Evolutionary conservation across 306 rosid genomes (phyloP), one percentile per base, ranked within the genome.

Genomic region (Dalbergia cultrata): DNA sequence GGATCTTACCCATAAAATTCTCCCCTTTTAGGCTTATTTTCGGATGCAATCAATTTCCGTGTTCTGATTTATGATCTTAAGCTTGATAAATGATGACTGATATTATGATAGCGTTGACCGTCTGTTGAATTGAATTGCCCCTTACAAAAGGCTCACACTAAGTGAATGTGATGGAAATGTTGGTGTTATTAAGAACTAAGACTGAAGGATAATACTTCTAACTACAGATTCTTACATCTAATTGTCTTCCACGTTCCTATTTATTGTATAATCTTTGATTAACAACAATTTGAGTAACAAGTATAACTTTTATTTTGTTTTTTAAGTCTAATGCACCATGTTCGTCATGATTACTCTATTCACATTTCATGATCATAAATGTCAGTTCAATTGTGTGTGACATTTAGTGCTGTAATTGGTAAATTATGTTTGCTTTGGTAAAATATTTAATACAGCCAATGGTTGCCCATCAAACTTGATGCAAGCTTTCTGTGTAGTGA

Each of bases 401-500:
- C 63, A 9, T 49, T 61, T 80, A 22, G 80, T 67, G 79, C 39
- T 76, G 45, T 62, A 66, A 67, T 58, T 17, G 70, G 61, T 82
- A 79, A 74, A 13, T 75, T 75, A 54, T 74, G 60, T 72, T 52
- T 52, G 47, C 1, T 75, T 84, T 12, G 43, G 65, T 68, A 18
- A 26, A 72, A 35, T 5, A 50, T 17, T 61, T 76, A 49, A 76
- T 70, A 54, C 77, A 58, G 75, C 76, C 21, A 75, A 65, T 66
- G 60, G 60, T 11, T 59, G 65, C 63, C 10, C 37, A 49, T 26
- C 65, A 72, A 70, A 68, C 70, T 14, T 59, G 63, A 35, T 60
- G 13, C n/a, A 64, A 54, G 79, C 21, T 80, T 75, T 80, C 68
- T n/a, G 34, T 64, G 21, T 75, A 43, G 70, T 62, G 34, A 63